phyloP scores from a whole-genome alignment of 2,329 filamentous ascomycete genomes.

The Ascochyta clinopodiicola region DNA sequence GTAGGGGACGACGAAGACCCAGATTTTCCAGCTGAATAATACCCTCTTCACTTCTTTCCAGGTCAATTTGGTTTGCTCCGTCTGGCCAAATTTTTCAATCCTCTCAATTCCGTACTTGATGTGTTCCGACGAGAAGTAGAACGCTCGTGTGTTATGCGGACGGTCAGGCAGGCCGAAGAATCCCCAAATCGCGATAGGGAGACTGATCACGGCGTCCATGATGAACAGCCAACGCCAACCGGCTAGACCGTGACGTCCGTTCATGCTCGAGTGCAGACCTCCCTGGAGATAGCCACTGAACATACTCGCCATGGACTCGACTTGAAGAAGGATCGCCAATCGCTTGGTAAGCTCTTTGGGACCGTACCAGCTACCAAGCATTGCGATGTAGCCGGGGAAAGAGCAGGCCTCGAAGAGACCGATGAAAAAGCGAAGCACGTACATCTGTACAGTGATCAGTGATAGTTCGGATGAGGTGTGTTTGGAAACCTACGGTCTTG shows the following conservation, averaged over 20 bases:
- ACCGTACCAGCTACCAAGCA: not conserved
- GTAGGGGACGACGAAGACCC: not conserved
- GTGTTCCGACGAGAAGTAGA: constrained; percentile 8
- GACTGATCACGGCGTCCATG: constrained; percentile 1
- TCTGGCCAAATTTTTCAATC: not conserved
- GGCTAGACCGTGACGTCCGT: not conserved
- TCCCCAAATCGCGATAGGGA: not conserved
- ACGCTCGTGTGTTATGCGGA: constrained; percentile 12
- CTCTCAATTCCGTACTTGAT: not conserved
- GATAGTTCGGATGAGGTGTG: not conserved
- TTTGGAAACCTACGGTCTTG: not conserved
- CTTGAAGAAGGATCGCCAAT: not conserved
- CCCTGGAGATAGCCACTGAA: not conserved
- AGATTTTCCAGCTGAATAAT: not conserved
- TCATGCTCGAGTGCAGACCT: not conserved
- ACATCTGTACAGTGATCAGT: not conserved
- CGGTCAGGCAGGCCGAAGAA: constrained; percentile 13
- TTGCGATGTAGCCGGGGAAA: not conserved
- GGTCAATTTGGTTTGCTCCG: not conserved
- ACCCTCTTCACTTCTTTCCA: not conserved
- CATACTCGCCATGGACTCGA: not conserved
- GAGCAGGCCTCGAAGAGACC: not conserved
- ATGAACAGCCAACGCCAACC: constrained; percentile 3
- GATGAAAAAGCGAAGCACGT: not conserved
- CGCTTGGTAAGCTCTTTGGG: constrained; percentile 10